Base-by-base conservation (phyloP, 495 filamentous ascomycete species). In the Pyrenula aspistea region DNA sequence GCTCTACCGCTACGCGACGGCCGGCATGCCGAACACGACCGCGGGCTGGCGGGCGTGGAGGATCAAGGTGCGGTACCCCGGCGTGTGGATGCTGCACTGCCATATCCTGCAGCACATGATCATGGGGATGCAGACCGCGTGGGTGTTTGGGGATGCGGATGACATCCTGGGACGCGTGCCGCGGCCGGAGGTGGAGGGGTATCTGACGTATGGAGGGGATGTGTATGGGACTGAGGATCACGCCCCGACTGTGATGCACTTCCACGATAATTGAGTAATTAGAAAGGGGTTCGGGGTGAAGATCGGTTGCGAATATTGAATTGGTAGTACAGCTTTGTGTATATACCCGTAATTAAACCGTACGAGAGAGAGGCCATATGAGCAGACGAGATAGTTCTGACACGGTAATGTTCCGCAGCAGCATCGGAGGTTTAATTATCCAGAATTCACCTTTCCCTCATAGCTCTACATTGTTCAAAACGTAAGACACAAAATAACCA, bases 31-130 rank as follows among this genome's bases (percentile, higher is more conserved):
- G 24, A 65, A 73, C 10, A 63, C 67, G 50, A 71, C 69, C 15
- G 67, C 71, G 20, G 80, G 80, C 2, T 85, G 81, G 82, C 64
- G 80, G 24, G 81, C 77, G 1, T 83, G 80, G 80, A 66, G 81
- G 24, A 62, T 81, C 12, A 66, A 75, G 23, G 69, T 81, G 12
- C 70, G 63, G 0, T 63, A 79, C 55, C 67, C 80, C 1, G 79
- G 81, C 2, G 80, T 81, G 15, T 84, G 81, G 81, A 80, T 83
- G 76, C 65, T 82, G 22, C 82, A 85, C 64, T 85, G 81, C 59
- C 82, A 85, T 65, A 75, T 78, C 42, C 64, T 78, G 54, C 75
- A 76, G 60, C 77, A 81, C 64, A 78, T 80, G 72, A 57, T 77
- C 19, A 74, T 77, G 73, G 75, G 75, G 58, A 72, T 81, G 79